Evolutionary conservation across 495 filamentous ascomycete genomes (phyloP).

Genomic region (Penicillium argentinense): DNA sequence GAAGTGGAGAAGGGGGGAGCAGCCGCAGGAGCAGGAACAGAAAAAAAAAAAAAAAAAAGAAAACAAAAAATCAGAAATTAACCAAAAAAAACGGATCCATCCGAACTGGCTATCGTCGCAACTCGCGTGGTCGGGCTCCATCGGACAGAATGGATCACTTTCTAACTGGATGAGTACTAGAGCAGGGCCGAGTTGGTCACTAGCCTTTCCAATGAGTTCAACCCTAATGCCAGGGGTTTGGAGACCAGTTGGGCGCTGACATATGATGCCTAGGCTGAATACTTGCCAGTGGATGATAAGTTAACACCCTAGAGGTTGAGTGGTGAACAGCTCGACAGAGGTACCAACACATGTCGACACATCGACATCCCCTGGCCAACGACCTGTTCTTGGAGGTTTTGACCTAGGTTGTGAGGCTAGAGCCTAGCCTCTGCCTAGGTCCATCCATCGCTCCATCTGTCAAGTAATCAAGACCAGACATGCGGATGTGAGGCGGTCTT

Average conservation of each 20-base stretch:
- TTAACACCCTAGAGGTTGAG: too few species aligned
- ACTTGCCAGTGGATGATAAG: too few species aligned
- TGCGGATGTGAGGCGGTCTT: slow-evolving; percentile 12
- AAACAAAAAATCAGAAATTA: too few species aligned
- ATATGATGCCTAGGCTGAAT: slow-evolving; percentile 30
- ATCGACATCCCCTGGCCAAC: slow-evolving; percentile 14
- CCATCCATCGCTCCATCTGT: background rate
- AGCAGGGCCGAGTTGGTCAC: background rate
- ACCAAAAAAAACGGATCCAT: slow-evolving; percentile 32
- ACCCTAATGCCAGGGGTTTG: slow-evolving; percentile 16
- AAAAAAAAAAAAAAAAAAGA: too few species aligned
- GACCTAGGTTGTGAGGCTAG: too few species aligned
- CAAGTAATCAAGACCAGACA: slow-evolving; percentile 24
- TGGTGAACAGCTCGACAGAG: too few species aligned
- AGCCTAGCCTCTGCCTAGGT: too few species aligned
- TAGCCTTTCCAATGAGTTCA: slow-evolving; percentile 1
- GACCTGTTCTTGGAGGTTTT: too few species aligned
- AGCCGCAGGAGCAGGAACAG: slow-evolving; percentile 35
- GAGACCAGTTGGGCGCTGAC: slow-evolving; percentile 6
- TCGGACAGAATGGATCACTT: slow-evolving; percentile 13
- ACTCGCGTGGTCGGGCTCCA: slow-evolving; percentile 32
- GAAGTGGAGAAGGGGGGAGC: slow-evolving; percentile 24
- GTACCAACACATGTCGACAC: too few species aligned
- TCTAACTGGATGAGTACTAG: slow-evolving; percentile 8
- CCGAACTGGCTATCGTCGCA: slow-evolving; percentile 20